Evolutionary conservation across 805 yeast genomes (phyloP), one percentile per base, ranked within the genome.

Genomic region (Teunomyces barrocoloradensis): DNA sequence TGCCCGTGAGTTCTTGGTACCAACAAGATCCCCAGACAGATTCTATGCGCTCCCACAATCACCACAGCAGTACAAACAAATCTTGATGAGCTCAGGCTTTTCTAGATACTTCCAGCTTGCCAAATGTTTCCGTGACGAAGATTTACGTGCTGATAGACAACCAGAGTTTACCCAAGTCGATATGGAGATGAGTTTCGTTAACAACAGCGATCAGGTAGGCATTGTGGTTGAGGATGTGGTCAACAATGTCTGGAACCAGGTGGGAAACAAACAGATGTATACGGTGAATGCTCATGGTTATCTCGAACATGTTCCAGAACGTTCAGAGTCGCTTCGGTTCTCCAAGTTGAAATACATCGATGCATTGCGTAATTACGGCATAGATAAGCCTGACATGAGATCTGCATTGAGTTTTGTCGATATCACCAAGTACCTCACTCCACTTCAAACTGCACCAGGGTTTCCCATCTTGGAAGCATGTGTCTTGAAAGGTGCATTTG

Each of bases 161-260:
- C 98, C 98, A 0, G 99, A 94, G 63, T 94, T 94, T 64, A 94
- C 99, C 0, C 99, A 94, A 67, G 70, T 94, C n/a, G 99, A 94
- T 73, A 57, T 94, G 67, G 99, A 94, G 65, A 85, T 94, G 92
- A 80, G 91, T 15, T 94, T 85, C 70, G 84, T 91, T 2, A 74
- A 75, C 52, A 80, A 81, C 28, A 68, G 73, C 12, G 88, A 87
- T 54, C 74, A 71, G 48, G 95, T 94, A 5, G 82, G 80, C 63
- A 47, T 61, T 0, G 83, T 81, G 0, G 82, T 92, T 2, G 87
- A 85, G 57, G 68, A 69, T 11, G 61, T 87, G 0, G 77, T 89
- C 0, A 60, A 64, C 5, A 60, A 60, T 1, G 71, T 83, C 1
- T 89, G 96, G 91, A 59, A 59, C 2, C 63, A 69, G 2, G 71